Evolutionary conservation across 768 basidiomycete species (phyloP).

Genomic region (Panaeolus papilionaceus): DNA sequence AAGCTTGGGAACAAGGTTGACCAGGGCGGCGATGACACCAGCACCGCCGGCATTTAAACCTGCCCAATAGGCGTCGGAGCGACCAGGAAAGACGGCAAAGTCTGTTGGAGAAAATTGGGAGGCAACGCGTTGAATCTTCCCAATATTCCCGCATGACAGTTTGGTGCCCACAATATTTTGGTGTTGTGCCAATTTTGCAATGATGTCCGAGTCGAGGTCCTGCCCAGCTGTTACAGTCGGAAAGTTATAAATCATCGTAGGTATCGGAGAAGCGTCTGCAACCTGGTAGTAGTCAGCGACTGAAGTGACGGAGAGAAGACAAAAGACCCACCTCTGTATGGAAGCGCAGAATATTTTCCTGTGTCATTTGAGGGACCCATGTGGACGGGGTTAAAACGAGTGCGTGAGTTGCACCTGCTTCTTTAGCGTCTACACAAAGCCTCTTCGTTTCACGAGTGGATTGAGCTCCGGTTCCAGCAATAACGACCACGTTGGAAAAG

Average conservation of each 20-base stretch:
- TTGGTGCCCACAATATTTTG: slow-evolving; percentile 89
- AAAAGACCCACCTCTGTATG: slow-evolving; percentile 57
- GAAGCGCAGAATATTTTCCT: slow-evolving; percentile 67
- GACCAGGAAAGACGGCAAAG: slow-evolving; percentile 79
- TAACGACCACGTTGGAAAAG: slow-evolving; percentile 68
- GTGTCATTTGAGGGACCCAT: slow-evolving; percentile 70
- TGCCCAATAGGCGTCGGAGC: slow-evolving; percentile 71
- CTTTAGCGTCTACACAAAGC: slow-evolving; percentile 75
- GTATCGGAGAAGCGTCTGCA: slow-evolving; percentile 70
- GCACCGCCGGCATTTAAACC: slow-evolving; percentile 67
- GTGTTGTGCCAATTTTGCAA: slow-evolving; percentile 71
- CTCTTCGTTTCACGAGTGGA: slow-evolving; percentile 77
- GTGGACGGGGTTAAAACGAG: slow-evolving; percentile 79
- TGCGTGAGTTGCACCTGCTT: slow-evolving; percentile 82
- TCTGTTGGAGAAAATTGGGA: slow-evolving; percentile 56
- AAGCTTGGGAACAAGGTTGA: slow-evolving; percentile 65
- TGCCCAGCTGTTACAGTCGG: slow-evolving; percentile 81
- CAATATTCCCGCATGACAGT: slow-evolving; percentile 85
- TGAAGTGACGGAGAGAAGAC: not conserved
- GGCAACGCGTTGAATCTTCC: slow-evolving; percentile 80
- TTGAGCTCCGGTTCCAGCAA: slow-evolving; percentile 86
- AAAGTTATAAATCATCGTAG: slow-evolving; percentile 87
- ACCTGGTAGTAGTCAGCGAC: slow-evolving; percentile 48
- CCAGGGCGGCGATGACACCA: slow-evolving; percentile 70
- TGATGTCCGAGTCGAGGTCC: slow-evolving; percentile 83